Evolutionary conservation across 306 rosid genomes (phyloP).

Genomic region (Cucurbita argyrosperma): DNA sequence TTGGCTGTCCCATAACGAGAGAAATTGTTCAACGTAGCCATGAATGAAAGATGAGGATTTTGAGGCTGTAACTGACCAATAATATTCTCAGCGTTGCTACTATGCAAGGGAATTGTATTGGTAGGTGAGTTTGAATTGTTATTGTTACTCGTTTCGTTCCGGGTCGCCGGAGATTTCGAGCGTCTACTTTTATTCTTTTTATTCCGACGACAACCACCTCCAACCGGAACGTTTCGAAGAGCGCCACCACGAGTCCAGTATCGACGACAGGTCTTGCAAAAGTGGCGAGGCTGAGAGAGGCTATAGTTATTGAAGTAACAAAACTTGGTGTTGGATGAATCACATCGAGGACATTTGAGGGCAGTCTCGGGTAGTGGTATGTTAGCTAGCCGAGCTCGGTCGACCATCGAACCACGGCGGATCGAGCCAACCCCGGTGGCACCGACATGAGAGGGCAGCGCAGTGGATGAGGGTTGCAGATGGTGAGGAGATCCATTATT

Average conservation of each 20-base stretch:
- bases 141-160: constrained; percentile 5
- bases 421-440: constrained; percentile 15
- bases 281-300: constrained; percentile 87
- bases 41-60: constrained; percentile 35
- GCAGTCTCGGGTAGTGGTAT: constrained; percentile 64
- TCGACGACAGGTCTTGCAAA: constrained; percentile 82
- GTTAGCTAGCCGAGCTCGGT: constrained; percentile 71
- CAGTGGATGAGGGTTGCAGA: not conserved
- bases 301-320: constrained; percentile 85
- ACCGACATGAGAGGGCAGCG: constrained; percentile 11
- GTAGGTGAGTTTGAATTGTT: constrained; percentile 12
- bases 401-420: constrained; percentile 74
- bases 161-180: constrained; percentile 43
- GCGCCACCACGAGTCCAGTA: constrained; percentile 93
- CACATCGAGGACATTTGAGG: constrained; percentile 89
- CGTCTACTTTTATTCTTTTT: constrained; percentile 62
- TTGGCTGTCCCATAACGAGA: constrained; percentile 32
- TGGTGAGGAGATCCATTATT: constrained; percentile 24
- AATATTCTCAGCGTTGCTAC: constrained; percentile 1
- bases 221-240: constrained; percentile 77
- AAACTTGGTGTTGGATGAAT: constrained; percentile 75
- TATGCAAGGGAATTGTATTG: constrained; percentile 8
- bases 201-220: constrained; percentile 86
- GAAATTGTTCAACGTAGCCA: constrained; percentile 52
- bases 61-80: constrained; percentile 23